These are phyloP conservation scores for Solanum chmielewskii DNA, from an alignment of 257 asterid genomes.

Conservation along the genomic window DNA sequence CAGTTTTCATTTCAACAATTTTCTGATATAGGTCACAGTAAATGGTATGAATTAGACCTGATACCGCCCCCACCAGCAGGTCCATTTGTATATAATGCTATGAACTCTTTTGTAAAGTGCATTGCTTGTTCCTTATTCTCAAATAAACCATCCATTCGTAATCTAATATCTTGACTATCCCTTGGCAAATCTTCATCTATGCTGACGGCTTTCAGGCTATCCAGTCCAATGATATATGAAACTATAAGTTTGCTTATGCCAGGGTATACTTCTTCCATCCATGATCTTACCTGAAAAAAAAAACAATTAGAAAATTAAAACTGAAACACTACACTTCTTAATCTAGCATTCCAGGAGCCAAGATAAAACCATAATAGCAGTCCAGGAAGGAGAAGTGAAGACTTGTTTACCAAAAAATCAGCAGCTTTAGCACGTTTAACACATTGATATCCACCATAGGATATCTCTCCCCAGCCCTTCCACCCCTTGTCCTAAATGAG, in stretches of 20 bases:
- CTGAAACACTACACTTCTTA: not conserved
- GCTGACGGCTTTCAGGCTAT: slow-evolving; percentile 60
- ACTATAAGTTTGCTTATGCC: slow-evolving; percentile 33
- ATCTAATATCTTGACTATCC: slow-evolving; percentile 52
- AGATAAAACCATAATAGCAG: not conserved
- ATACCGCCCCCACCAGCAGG: slow-evolving; percentile 99
- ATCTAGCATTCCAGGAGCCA: not conserved
- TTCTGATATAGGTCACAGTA: not conserved
- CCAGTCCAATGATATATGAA: slow-evolving; percentile 82
- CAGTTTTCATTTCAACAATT: not conserved
- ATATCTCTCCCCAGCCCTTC: slow-evolving; percentile 99
- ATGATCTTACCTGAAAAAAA: slow-evolving; percentile 64
- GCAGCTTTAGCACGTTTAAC: slow-evolving; percentile 85
- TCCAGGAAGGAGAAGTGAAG: not conserved
- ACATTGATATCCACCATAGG: slow-evolving; percentile 78
- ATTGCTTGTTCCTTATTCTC: slow-evolving; percentile 74
- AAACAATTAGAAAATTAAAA: not conserved
- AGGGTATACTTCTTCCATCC: slow-evolving; percentile 83
- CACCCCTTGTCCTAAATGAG: slow-evolving; percentile 62
- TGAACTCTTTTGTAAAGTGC: slow-evolving; percentile 65
- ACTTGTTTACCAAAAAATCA: slow-evolving; percentile 59
- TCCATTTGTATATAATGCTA: slow-evolving; percentile 96
- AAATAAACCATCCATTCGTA: slow-evolving; percentile 90
- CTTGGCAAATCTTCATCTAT: slow-evolving; percentile 7
- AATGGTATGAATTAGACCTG: slow-evolving; percentile 27